Evolutionary conservation across 768 basidiomycete species (phyloP).

Genomic region (Imleria badia): DNA sequence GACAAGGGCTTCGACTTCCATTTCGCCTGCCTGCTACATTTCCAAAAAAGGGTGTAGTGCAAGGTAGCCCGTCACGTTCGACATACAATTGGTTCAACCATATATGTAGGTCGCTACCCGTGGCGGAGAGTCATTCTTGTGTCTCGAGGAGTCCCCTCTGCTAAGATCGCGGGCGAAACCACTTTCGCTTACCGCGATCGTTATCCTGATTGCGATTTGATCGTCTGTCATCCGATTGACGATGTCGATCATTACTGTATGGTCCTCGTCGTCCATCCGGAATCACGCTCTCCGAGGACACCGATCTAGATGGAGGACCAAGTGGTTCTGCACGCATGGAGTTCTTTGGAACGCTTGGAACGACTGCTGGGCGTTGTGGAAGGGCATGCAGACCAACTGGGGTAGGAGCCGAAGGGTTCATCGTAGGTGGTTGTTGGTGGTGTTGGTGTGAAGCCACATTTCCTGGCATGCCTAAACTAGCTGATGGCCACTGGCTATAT

Average conservation of each 20-base stretch:
- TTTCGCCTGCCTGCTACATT: not conserved
- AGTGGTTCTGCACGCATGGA: slow-evolving; percentile 20
- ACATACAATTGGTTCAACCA: not conserved
- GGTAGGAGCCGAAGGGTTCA: not conserved
- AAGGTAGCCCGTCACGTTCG: not conserved
- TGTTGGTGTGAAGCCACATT: not conserved
- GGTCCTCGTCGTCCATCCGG: slow-evolving; percentile 22
- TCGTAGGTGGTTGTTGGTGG: not conserved
- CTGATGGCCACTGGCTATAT: not conserved
- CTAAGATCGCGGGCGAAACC: slow-evolving; percentile 10
- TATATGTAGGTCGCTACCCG: not conserved
- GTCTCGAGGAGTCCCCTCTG: not conserved
- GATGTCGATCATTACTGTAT: slow-evolving; percentile 15
- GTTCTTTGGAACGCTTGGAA: not conserved
- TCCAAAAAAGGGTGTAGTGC: not conserved
- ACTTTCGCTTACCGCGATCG: slow-evolving; percentile 5
- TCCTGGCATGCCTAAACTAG: slow-evolving; percentile 2
- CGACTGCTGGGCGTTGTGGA: slow-evolving; percentile 16
- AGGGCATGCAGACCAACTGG: slow-evolving; percentile 3
- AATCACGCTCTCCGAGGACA: slow-evolving; percentile 12
- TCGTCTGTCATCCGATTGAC: slow-evolving; percentile 19
- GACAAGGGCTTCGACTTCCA: not conserved
- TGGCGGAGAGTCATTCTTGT: not conserved
- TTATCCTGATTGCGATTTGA: slow-evolving; percentile 7
- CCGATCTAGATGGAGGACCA: slow-evolving; percentile 16